Conservation (phyloP, 2,329 filamentous ascomycete genomes). For the Herpotrichia juniperi region DNA sequence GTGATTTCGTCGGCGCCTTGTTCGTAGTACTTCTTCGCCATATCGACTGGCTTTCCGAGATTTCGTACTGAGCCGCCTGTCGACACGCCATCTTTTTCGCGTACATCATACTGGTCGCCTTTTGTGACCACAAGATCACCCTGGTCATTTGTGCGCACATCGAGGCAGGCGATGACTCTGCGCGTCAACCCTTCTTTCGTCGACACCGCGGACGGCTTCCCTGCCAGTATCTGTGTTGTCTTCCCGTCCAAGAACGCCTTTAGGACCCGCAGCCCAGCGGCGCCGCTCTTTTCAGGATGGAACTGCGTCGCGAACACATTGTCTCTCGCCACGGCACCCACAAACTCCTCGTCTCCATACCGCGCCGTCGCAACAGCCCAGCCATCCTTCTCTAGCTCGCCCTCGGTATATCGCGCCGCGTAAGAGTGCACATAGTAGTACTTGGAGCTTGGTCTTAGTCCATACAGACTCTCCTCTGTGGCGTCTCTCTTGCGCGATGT, state of each 20-base stretch:
- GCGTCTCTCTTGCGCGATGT: slow-evolving; percentile 54
- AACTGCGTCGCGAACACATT: slow-evolving; percentile 95
- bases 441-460: slow-evolving; percentile 79
- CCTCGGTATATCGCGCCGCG: slow-evolving; percentile 76
- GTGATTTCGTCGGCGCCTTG: slow-evolving; percentile 97
- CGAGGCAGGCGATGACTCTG: slow-evolving; percentile 92
- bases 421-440: slow-evolving; percentile 99
- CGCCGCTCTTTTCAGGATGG: slow-evolving; percentile 96
- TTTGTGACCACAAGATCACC: slow-evolving; percentile 98
- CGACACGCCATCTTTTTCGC: slow-evolving; percentile 75
- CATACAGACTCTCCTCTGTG: slow-evolving; percentile 70
- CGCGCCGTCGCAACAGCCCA: slow-evolving; percentile 92
- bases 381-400: slow-evolving; percentile 77
- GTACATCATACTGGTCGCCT: slow-evolving; percentile 97
- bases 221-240: slow-evolving; percentile 60
- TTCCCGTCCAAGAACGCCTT: slow-evolving; percentile 84
- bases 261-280: slow-evolving; percentile 82
- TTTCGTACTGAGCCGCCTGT: slow-evolving; percentile 75
- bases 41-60: slow-evolving; percentile 93
- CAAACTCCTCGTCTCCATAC: slow-evolving; percentile 88
- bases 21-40: slow-evolving; percentile 93
- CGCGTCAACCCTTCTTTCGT: slow-evolving; percentile 78
- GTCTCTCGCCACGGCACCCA: slow-evolving; percentile 84
- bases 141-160: slow-evolving; percentile 91
- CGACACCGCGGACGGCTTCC: slow-evolving; percentile 34